Base-by-base conservation (phyloP, 371 early-diverging fungal species). In the Mucor indicus region DNA sequence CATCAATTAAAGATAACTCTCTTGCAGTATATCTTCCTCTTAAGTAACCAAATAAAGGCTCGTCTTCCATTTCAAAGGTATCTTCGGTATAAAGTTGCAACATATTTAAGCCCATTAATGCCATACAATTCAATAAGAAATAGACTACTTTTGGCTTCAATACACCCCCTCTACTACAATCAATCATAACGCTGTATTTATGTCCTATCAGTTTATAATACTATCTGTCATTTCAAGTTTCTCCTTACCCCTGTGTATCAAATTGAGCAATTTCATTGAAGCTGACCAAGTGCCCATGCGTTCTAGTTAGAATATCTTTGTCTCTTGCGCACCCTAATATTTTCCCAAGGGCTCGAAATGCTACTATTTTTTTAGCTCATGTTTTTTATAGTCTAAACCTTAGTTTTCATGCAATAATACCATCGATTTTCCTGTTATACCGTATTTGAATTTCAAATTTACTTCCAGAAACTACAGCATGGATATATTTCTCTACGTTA, bases 21-120 rank as follows among this genome's bases (percentile, higher is more conserved):
- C 75, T 73, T 32, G 75, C 70, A 3, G 88, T 78, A 57, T 81
- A 92, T 17, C 78, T 78, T 27, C 83, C 88, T 49, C 93, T 75
- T 36, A 89, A 54, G 55, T 92, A 92, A 1, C 93, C 93, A 62
- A 92, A 92, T 32, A 90, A 85, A 8, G 91, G 91, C 52, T 92
- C 91, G 20, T 80, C 85, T 19, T 79, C 79, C 32, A 84, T 81
- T 62, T 80, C 73, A 60, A 78, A 93, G 0, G 93, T 93, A 53
- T 92, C 93, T 50, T 93, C 93, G 1, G 93, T 92, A 60, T 93
- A 93, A 33, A 93, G 67, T 65, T 90, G 90, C 29, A 93, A 64
- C 78, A 89, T 89, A 57, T 84, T 89, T 55, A 89, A 66, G 1
- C 93, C 93, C 79, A 91, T 80, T 30, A 92, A 57, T 6, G 93